Conservation (phyloP, 2,329 filamentous ascomycete species). For the Cladosporium sp. region DNA sequence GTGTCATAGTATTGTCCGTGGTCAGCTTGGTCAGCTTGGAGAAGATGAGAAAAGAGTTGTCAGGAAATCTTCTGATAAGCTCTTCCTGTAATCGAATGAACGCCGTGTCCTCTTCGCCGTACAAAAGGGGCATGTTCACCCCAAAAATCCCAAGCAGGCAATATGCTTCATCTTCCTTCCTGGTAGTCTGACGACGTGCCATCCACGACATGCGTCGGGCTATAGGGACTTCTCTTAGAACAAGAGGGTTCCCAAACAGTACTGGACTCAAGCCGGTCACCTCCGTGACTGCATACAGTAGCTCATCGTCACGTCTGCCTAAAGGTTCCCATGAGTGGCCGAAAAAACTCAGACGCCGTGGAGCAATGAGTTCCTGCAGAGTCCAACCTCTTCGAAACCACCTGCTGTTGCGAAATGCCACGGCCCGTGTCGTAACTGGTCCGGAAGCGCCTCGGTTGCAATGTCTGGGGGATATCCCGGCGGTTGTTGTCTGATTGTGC, state of each 20-base stretch:
- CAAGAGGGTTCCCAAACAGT: slow-evolving; percentile 17
- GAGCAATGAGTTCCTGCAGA: slow-evolving; percentile 22
- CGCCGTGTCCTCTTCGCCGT: slow-evolving; percentile 33
- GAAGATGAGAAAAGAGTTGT: slow-evolving; percentile 17
- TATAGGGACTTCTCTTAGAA: not conserved
- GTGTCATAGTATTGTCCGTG: not conserved
- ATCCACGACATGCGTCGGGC: slow-evolving; percentile 21
- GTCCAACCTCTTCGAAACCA: slow-evolving; percentile 23
- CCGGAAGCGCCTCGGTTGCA: too few relatives aligned
- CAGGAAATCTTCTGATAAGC: slow-evolving; percentile 10
- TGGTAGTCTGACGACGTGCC: slow-evolving; percentile 4
- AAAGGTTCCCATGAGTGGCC: not conserved
- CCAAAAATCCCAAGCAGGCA: slow-evolving; percentile 47
- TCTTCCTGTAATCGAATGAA: slow-evolving; percentile 17
- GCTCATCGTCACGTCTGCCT: slow-evolving; percentile 6
- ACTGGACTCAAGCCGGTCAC: not conserved
- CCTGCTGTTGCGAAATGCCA: not conserved
- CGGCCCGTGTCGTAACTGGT: too few relatives aligned
- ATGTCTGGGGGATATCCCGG: too few relatives aligned
- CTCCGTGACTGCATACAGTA: not conserved
- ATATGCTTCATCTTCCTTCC: slow-evolving; percentile 46
- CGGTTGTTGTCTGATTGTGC: not conserved
- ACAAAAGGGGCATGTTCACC: slow-evolving; percentile 46
- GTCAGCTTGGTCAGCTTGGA: not conserved
- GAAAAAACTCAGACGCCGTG: slow-evolving; percentile 10